phyloP scores from a whole-genome alignment of 306 rosid genomes.

The Medicago truncatula region DNA sequence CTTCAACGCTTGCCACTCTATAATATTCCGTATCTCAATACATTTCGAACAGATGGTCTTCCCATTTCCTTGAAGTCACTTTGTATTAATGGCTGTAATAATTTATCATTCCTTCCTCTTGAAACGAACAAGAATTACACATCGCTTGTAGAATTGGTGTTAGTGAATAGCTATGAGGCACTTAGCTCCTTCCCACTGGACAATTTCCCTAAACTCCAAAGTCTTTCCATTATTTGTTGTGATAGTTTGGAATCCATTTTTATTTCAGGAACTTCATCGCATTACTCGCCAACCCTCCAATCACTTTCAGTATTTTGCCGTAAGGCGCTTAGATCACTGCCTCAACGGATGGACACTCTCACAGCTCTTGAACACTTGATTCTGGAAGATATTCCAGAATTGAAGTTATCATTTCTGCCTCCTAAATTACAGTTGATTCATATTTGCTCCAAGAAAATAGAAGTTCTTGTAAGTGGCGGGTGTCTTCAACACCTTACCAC shows the following conservation, averaged over 20 bases:
- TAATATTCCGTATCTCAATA: background rate
- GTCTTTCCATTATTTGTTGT: accelerated
- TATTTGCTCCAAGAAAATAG: background rate
- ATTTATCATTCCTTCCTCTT: background rate
- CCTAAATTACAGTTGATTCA: background rate
- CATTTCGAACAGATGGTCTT: background rate
- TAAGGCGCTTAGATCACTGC: no score
- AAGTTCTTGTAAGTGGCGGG: background rate
- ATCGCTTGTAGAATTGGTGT: background rate
- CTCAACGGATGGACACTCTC: background rate
- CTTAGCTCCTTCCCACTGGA: background rate
- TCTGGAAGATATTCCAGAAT: background rate
- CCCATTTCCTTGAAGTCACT: background rate
- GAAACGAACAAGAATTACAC: background rate
- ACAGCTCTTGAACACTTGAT: background rate
- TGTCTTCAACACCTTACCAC: background rate
- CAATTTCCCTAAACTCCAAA: background rate
- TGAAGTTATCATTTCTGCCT: background rate
- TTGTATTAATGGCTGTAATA: background rate
- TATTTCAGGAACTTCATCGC: background rate
- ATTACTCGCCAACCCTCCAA: background rate
- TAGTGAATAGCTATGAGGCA: background rate
- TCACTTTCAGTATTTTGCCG: background rate
- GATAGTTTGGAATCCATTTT: background rate
- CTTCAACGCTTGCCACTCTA: background rate